Base-by-base conservation (phyloP, 768 basidiomycete species). In the Podaxis sp. region DNA sequence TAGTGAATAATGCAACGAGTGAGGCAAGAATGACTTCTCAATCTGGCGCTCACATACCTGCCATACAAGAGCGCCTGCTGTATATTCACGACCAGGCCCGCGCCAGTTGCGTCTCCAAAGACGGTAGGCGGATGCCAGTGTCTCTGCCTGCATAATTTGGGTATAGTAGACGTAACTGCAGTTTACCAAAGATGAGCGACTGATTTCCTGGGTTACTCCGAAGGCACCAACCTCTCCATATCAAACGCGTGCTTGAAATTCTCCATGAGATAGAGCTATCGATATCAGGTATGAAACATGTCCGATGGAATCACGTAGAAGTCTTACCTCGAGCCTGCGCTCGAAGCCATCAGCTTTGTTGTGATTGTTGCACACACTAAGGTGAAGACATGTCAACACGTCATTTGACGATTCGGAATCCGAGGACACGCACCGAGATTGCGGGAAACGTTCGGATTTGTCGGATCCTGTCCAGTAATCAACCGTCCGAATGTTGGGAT, bases 121-220 rank as follows among this genome's bases (percentile, higher is more conserved):
- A 19, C 92, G 86, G 73, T 93, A 97, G 0, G 96, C 96, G 22
- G 91, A 86, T 1, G 88, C 86, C 19, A 98, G 81, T 2, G 91
- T 87, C 75, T 98, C 96, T 3, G 95, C 92, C 75, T 99, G 96
- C 93, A 98, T 96, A 60, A 96, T 77, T 75, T 98, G 96, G 4
- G 96, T 96, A 69, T 92, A 94, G 75, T 95, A 98, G 13, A 93
- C 84, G 75, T 96, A 97, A 73, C 92, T 93, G 46, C 40, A 51
- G 44, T 46, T 44, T 46, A 46, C 60, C 51, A 40, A 26, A 46
- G 44, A 51, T 54, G 59, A 46, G 26, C 13, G 63, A 48, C 52
- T 26, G 11, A 57, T 51, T 51, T 28, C 40, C 42, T 22, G 33
- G 28, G 19, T n/a, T 38, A 4, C 30, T 24, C 22, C 42, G 26